Evolutionary conservation across 1,284 basidiomycete species (phyloP).

Genomic region (Ceratobasidium sp.): DNA sequence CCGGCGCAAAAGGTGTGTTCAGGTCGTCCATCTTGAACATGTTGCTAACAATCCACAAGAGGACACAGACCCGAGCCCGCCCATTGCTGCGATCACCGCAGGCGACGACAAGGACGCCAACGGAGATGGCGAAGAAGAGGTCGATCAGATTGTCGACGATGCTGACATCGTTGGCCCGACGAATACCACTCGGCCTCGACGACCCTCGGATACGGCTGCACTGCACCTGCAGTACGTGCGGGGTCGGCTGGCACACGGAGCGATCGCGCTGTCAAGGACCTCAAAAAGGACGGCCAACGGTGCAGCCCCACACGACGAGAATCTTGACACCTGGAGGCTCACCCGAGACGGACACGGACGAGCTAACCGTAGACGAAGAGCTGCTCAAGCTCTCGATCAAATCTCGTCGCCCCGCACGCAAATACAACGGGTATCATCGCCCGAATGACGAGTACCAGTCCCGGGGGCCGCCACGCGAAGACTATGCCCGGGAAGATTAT

Average conservation of each 20-base stretch:
- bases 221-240: not conserved
- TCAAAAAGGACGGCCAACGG: conserved; percentile 10
- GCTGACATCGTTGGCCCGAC: conserved; percentile 62
- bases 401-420: not conserved
- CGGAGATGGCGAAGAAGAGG: conserved; percentile 63
- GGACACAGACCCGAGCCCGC: conserved; percentile 1
- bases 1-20: conserved; percentile 29
- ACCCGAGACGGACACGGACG: conserved; percentile 35
- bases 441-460: not conserved
- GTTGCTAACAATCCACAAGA: not conserved
- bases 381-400: conserved; percentile 26
- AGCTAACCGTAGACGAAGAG: conserved; percentile 37
- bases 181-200: not conserved
- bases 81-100: conserved; percentile 54
- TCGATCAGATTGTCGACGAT: conserved; percentile 70
- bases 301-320: not conserved
- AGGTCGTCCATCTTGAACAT: not conserved
- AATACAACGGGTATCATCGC: conserved; percentile 4
- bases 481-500: conserved; percentile 8
- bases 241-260: conserved; percentile 12
- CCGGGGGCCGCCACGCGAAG: not conserved
- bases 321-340: conserved; percentile 14
- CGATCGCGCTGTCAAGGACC: conserved; percentile 23
- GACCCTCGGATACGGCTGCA: not conserved
- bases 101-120: conserved; percentile 66